Evolutionary conservation across 768 basidiomycete species (phyloP).

Genomic region (Boletellus ananiceps): DNA sequence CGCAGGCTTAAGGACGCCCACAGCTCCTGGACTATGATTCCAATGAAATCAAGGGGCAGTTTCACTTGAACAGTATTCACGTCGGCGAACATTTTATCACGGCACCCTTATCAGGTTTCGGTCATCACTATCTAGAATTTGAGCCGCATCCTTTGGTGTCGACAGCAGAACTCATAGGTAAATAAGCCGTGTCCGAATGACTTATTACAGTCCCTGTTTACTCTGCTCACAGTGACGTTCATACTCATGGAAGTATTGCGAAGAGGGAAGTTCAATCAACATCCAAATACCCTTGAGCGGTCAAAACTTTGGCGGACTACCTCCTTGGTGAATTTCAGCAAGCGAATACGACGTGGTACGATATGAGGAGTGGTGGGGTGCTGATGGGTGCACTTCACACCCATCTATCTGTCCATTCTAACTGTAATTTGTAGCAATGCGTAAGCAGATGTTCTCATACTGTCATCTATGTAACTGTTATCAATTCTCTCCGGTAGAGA

Average conservation of each 20-base stretch:
- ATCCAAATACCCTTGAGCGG: slow-evolving; percentile 45
- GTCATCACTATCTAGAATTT: slow-evolving; percentile 58
- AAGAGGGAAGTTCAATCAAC: slow-evolving; percentile 51
- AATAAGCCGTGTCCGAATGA: neutral
- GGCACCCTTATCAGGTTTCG: slow-evolving; percentile 49
- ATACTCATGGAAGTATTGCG: slow-evolving; percentile 63
- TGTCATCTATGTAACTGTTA: slow-evolving; percentile 1
- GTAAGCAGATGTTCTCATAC: neutral
- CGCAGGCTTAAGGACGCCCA: slow-evolving; percentile 1
- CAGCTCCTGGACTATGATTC: slow-evolving; percentile 54
- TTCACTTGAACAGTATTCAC: slow-evolving; percentile 47
- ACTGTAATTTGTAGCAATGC: slow-evolving; percentile 4
- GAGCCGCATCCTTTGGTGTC: slow-evolving; percentile 43
- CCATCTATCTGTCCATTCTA: slow-evolving; percentile 2
- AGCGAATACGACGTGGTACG: slow-evolving; percentile 32
- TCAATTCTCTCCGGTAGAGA: neutral
- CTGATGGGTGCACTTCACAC: neutral
- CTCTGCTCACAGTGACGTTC: slow-evolving; percentile 44
- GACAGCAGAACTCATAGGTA: slow-evolving; percentile 52
- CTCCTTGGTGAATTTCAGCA: slow-evolving; percentile 26
- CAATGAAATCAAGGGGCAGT: slow-evolving; percentile 45
- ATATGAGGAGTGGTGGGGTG: slow-evolving; percentile 14
- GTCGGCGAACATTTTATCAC: slow-evolving; percentile 42
- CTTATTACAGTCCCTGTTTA: slow-evolving; percentile 11
- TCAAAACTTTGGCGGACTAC: slow-evolving; percentile 42